Conservation (phyloP, 805 yeast species). For the Metschnikowia borealis region DNA sequence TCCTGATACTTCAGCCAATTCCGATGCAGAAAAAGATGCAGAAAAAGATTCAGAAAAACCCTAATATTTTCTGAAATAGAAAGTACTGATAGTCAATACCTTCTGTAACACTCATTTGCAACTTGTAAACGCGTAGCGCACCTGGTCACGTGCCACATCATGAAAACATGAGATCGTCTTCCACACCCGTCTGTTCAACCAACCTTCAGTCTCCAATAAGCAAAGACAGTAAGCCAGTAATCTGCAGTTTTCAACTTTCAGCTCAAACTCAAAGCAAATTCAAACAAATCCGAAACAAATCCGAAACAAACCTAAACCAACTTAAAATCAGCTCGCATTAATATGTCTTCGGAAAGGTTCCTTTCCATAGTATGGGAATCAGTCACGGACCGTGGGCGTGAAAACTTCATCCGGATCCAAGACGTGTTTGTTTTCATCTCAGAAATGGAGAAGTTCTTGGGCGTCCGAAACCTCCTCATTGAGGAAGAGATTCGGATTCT, state of each 20-base stretch:
- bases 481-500: constrained; percentile 10
- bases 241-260: too few species aligned
- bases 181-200: neutral
- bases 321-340: too few species aligned
- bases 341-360: neutral
- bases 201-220: neutral
- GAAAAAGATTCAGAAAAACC: neutral
- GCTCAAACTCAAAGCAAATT: too few species aligned
- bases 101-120: neutral
- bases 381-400: neutral
- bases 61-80: neutral
- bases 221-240: too few species aligned
- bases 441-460: constrained; percentile 13
- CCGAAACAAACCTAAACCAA: too few species aligned
- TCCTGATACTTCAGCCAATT: too few species aligned
- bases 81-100: too few species aligned
- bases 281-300: too few species aligned
- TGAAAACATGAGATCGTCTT: neutral
- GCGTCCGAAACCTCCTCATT: constrained; percentile 6
- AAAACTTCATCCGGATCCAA: constrained; percentile 7
- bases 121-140: neutral
- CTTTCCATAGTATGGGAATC: constrained; percentile 14
- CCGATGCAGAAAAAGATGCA: too few species aligned
- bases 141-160: neutral
- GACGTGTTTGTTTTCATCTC: constrained; percentile 9